Evolutionary conservation across 2,329 filamentous ascomycete genomes (phyloP), one percentile per base, ranked within the genome.

Genomic region (Fusarium sp.): DNA sequence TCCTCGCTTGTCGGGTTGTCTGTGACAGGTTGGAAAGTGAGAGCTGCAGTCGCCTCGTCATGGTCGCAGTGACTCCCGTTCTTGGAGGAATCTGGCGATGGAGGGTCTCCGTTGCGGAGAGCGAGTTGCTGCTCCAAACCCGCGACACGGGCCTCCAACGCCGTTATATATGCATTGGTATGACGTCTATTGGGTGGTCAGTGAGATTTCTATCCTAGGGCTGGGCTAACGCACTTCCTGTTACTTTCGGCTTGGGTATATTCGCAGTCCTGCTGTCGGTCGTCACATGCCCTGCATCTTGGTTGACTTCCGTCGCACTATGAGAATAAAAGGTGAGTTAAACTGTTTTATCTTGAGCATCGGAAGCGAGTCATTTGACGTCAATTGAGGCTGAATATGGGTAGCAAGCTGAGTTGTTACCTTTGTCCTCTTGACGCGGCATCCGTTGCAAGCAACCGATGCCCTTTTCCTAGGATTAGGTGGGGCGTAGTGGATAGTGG

Each of bases 301-400:
- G 57, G 57, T 21, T 60, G 52, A 10, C 35, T 58, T 16, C 53
- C 57, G 11, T 60, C 57, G 33, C 57, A 60, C 57, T 60, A 35
- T 16, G 1, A 9, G 8, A 11, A 15, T 6, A 9, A 18, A 5
- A 4, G 4, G 15, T 29, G 8, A 29, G 29, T 46, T 13, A 55
- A 28, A 18, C 20, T 8, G 11, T 7, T 6, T 15, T 13, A 4
- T 18, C 2, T 23, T n/a, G 6, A 16, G n/a, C 6, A 31, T n/a
- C n/a, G 11, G 29, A 15, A 15, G 12, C n/a, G n/a, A 31, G 3
- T 4, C 12, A 31, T 35, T 15, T 7, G 18, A 8, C 16, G 9
- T 35, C 15, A 9, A 10, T 6, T 21, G 39, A 35, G 13, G 13
- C 23, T 18, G 15, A 15, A 26, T 6, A 8, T 4, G n/a, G 20